phyloP scores from a whole-genome alignment of 2,329 filamentous ascomycete species.

The Coniella vitis region DNA sequence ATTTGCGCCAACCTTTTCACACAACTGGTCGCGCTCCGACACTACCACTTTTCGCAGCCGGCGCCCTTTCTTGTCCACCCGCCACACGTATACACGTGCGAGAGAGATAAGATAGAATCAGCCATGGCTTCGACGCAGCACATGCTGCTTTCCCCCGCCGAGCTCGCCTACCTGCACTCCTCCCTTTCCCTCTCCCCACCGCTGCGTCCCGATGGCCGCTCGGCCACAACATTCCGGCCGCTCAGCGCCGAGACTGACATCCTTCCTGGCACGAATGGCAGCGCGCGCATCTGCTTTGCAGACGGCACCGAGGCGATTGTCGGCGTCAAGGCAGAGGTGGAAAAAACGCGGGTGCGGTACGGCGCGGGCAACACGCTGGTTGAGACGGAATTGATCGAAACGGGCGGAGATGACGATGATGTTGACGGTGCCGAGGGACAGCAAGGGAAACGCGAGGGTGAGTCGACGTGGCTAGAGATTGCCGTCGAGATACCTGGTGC shows the following conservation, averaged over 20 bases:
- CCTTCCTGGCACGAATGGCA: constrained; percentile 83
- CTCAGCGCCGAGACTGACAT: constrained; percentile 86
- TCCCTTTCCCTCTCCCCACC: constrained; percentile 77
- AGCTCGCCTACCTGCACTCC: constrained; percentile 89
- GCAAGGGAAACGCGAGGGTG: constrained; percentile 31
- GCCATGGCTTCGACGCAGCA: constrained; percentile 60
- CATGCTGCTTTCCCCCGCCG: constrained; percentile 82
- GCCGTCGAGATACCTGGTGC: constrained; percentile 86
- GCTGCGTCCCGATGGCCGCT: constrained; percentile 81
- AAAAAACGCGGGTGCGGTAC: constrained; percentile 49
- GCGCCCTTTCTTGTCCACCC: too few species aligned
- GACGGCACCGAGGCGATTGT: constrained; percentile 96
- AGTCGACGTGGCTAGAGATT: constrained; percentile 77
- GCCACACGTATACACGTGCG: too few species aligned
- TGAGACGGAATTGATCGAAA: constrained; percentile 18
- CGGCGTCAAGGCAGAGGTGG: constrained; percentile 90
- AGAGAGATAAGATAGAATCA: too few species aligned
- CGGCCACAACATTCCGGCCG: constrained; percentile 80
- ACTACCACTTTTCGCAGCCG: too few species aligned
- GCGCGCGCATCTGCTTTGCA: constrained; percentile 85
- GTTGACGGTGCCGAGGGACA: constrained; percentile 31
- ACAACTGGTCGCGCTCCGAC: too few species aligned
- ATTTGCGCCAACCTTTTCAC: too few species aligned
- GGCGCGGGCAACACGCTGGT: constrained; percentile 22
- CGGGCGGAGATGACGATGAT: constrained; percentile 28